phyloP scores from a whole-genome alignment of 441 rosid genomes.

The Erodium moschatum region DNA sequence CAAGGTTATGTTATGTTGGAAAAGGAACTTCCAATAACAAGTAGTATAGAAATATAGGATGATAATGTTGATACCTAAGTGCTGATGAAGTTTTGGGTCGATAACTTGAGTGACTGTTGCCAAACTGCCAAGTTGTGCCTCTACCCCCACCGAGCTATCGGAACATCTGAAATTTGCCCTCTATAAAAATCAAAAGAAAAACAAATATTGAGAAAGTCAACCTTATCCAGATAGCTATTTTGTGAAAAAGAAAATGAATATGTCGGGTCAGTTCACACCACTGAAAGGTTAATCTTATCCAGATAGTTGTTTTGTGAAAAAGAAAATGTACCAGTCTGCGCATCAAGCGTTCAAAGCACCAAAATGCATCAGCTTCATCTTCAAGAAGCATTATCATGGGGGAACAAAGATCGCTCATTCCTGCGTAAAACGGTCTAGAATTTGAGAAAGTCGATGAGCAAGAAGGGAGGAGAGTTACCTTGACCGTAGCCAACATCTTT shows the following conservation, averaged over 20 bases:
- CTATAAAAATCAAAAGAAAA: constrained; percentile 37
- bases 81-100: constrained; percentile 93
- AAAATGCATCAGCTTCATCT: constrained; percentile 86
- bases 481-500: constrained; percentile 87
- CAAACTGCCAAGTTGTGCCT: constrained; percentile 72
- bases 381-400: constrained; percentile 92
- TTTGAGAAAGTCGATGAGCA: no score
- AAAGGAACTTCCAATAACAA: background rate
- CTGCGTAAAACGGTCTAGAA: constrained; percentile 37
- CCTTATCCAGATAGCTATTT: no score
- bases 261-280: no score
- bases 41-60: background rate
- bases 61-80: constrained; percentile 46
- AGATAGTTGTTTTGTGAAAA: no score
- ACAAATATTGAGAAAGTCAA: constrained; percentile 22
- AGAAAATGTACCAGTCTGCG: constrained; percentile 62
- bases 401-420: constrained; percentile 97
- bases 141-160: constrained; percentile 82
- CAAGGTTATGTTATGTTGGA: no score
- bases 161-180: constrained; percentile 90
- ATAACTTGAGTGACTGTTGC: constrained; percentile 79
- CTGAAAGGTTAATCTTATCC: no score
- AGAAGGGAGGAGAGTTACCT: constrained; percentile 46
- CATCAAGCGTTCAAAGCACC: constrained; percentile 96
- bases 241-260: no score